phyloP scores from a whole-genome alignment of 345 rosid species.

The Bruguiera parviflora region DNA sequence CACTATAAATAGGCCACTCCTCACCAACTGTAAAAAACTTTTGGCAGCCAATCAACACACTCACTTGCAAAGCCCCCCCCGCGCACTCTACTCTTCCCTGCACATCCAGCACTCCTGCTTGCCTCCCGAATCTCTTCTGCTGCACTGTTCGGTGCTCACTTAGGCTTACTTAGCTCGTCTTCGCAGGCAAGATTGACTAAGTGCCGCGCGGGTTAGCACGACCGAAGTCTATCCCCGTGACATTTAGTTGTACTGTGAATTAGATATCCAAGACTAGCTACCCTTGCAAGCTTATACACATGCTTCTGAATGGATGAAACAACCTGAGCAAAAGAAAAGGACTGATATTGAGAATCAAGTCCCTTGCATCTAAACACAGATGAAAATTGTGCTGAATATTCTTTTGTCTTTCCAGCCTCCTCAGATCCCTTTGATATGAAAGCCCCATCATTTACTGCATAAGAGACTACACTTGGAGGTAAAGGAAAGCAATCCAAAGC shows the following conservation, averaged over 20 bases:
- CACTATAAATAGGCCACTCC: too few relatives aligned
- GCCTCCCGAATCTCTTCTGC: too few relatives aligned
- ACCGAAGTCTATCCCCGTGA: too few relatives aligned
- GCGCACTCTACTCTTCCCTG: too few relatives aligned
- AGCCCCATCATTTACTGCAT: constrained; percentile 59
- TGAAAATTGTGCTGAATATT: constrained; percentile 45
- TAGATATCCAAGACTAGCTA: constrained; percentile 62
- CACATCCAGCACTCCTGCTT: too few relatives aligned
- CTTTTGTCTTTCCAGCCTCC: constrained; percentile 56
- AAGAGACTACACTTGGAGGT: constrained; percentile 68
- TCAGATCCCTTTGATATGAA: constrained; percentile 64
- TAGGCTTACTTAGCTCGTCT: too few relatives aligned
- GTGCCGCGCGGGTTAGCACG: too few relatives aligned
- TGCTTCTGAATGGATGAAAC: constrained; percentile 66
- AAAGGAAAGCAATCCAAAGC: constrained; percentile 91
- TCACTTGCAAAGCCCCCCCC: too few relatives aligned
- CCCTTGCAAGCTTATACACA: constrained; percentile 72
- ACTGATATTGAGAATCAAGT: constrained; percentile 66
- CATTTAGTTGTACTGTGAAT: constrained; percentile 67
- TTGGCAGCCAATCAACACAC: too few relatives aligned
- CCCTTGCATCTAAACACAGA: constrained; percentile 53
- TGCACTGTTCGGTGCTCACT: too few relatives aligned
- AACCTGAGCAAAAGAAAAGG: constrained; percentile 62
- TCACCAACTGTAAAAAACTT: too few relatives aligned
- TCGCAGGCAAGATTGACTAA: too few relatives aligned